Percentiles rank a stretch among this genome's conserved stretches.
Conservation (phyloP, 768 basidiomycete genomes). For the Podaxis sp. region DNA sequence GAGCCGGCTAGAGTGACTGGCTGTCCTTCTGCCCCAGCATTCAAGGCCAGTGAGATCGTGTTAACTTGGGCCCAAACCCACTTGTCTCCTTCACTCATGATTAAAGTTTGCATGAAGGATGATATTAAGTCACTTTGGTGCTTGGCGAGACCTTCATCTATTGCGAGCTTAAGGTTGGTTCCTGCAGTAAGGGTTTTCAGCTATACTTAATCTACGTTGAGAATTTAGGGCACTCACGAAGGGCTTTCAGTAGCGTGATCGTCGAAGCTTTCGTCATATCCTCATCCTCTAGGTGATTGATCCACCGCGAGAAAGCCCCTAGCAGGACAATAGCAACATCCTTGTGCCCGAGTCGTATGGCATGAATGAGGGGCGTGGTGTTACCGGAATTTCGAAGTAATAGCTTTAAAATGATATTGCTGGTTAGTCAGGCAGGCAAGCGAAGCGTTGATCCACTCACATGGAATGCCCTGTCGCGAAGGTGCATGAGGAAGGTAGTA, state of each 20-base stretch:
- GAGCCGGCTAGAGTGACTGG: conserved; percentile 74
- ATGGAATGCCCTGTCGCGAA: conserved; percentile 75
- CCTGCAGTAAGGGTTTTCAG: conserved; percentile 30
- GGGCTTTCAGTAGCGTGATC: conserved; percentile 66
- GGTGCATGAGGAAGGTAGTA: conserved; percentile 77
- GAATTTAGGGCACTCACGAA: conserved; percentile 47
- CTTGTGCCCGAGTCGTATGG: conserved; percentile 78
- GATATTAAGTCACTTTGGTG: conserved; percentile 83
- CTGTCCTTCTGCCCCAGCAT: conserved; percentile 58
- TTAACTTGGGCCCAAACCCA: conserved; percentile 77
- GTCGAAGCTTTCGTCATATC: conserved; percentile 71
- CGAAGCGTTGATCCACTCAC: conserved; percentile 36
- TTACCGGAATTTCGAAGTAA: conserved; percentile 83
- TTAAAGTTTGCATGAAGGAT: conserved; percentile 88
- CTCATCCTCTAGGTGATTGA: conserved; percentile 82
- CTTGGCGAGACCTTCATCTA: conserved; percentile 80
- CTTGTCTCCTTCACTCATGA: conserved; percentile 94
- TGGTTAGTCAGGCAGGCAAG: neutral
- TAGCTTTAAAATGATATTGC: conserved; percentile 39
- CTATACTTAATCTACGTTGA: neutral
- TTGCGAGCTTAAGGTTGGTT: conserved; percentile 86
- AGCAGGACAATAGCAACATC: conserved; percentile 86
- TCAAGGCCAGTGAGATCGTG: conserved; percentile 65
- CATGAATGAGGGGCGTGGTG: conserved; percentile 86
- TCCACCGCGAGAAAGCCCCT: conserved; percentile 88